Percentiles rank a stretch among this genome's conserved stretches.
Conservation (phyloP, 2,329 filamentous ascomycete species). For the Fusarium drepaniforme region DNA sequence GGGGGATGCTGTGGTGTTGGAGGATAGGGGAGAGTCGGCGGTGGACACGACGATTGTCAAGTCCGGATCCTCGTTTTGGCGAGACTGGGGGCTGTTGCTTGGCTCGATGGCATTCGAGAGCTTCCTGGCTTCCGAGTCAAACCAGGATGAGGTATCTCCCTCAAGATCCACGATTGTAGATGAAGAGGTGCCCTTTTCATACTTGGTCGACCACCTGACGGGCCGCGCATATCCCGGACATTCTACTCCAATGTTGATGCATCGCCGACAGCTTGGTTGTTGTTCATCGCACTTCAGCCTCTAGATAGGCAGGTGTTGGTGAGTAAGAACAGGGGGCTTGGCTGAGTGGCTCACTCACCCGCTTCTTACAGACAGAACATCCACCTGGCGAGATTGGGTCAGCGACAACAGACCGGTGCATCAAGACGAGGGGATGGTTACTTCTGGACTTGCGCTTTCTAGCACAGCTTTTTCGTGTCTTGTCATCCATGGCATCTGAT, state of each 20-base stretch:
- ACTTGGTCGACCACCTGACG: slow-evolving; percentile 37
- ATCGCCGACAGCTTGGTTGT: slow-evolving; percentile 26
- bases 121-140: not conserved
- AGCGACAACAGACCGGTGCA: not conserved
- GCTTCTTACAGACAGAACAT: slow-evolving; percentile 25
- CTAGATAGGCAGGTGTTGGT: not conserved
- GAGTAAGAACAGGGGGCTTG: not conserved
- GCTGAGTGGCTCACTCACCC: slow-evolving; percentile 1
- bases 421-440: not conserved
- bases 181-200: slow-evolving; percentile 4
- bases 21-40: not conserved
- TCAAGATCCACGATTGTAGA: not conserved
- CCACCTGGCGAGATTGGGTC: slow-evolving; percentile 2
- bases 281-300: slow-evolving; percentile 36
- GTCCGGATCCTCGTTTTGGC: not conserved
- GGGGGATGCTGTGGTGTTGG: not conserved
- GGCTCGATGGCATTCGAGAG: not conserved
- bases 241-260: slow-evolving; percentile 17
- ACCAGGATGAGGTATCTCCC: not conserved
- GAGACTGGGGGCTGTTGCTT: not conserved
- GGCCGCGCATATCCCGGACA: slow-evolving; percentile 33
- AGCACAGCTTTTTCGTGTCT: not conserved
- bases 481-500: not conserved
- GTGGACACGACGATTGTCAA: not conserved
- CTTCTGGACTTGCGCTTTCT: slow-evolving; percentile 21